Evolutionary conservation across 345 rosid genomes (phyloP).

Genomic region (Eutrema heterophyllum): DNA sequence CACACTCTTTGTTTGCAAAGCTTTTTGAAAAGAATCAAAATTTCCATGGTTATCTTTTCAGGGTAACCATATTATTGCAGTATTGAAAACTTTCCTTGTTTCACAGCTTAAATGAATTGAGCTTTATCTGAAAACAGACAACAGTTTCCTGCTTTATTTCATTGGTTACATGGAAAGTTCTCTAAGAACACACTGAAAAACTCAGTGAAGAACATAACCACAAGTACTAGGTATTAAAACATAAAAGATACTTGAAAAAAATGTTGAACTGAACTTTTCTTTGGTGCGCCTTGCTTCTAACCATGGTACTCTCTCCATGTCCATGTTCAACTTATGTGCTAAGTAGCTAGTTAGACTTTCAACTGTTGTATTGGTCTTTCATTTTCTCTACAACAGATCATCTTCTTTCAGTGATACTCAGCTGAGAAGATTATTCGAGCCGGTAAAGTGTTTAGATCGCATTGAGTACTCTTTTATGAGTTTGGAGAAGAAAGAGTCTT

Average conservation of each 20-base stretch:
- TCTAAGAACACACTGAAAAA: constrained; percentile 4
- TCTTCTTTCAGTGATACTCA: neutral
- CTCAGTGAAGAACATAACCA: neutral
- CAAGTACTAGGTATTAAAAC: neutral
- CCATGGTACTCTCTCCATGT: neutral
- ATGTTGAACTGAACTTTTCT: constrained; percentile 11
- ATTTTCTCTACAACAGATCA: neutral
- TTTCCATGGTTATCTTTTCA: neutral
- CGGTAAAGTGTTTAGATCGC: constrained; percentile 55
- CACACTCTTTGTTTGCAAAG: neutral
- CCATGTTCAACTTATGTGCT: constrained; percentile 7
- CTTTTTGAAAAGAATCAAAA: neutral
- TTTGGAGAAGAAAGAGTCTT: constrained; percentile 80
- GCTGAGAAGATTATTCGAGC: constrained; percentile 29
- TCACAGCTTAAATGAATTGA: neutral
- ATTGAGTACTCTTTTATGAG: constrained; percentile 73
- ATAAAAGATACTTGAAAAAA: neutral
- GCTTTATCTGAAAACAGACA: neutral
- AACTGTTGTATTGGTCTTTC: neutral
- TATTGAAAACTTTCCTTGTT: neutral
- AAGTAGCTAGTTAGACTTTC: constrained; percentile 3
- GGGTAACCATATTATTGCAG: neutral
- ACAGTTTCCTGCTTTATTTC: constrained; percentile 1
- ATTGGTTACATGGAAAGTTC: neutral
- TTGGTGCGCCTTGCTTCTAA: neutral